phyloP scores from a whole-genome alignment of 225 moss, liverwort and hornwort genomes.

The Takakia lepidozioides region DNA sequence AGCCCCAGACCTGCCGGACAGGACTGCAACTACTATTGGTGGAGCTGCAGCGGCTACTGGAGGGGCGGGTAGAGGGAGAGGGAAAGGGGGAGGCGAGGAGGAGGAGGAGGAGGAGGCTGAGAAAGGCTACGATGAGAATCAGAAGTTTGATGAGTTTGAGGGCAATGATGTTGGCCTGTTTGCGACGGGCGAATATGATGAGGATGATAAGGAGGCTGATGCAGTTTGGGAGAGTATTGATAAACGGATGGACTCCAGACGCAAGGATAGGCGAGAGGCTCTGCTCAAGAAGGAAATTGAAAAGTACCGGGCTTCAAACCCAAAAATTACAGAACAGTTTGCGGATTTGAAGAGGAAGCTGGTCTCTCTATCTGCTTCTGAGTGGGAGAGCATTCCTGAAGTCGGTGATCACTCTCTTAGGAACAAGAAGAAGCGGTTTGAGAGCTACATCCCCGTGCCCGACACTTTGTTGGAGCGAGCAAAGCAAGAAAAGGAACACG shows the following conservation, averaged over 20 bases:
- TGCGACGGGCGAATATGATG: slow-evolving; percentile 88
- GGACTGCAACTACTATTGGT: slow-evolving; percentile 85
- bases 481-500: slow-evolving; percentile 87
- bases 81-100: slow-evolving; percentile 51
- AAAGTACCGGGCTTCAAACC: slow-evolving; percentile 86
- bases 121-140: slow-evolving; percentile 96
- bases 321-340: slow-evolving; percentile 89
- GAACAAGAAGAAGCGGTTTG: slow-evolving; percentile 91
- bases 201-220: slow-evolving; percentile 94
- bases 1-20: slow-evolving; percentile 81
- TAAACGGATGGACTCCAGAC: slow-evolving; percentile 86
- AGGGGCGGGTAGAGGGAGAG: slow-evolving; percentile 66
- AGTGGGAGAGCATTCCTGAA: slow-evolving; percentile 95
- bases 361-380: slow-evolving; percentile 51
- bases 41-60: slow-evolving; percentile 73
- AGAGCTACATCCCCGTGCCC: slow-evolving; percentile 86
- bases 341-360: slow-evolving; percentile 87
- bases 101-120: slow-evolving; percentile 97
- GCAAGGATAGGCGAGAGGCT: slow-evolving; percentile 80
- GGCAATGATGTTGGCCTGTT: slow-evolving; percentile 90
- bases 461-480: slow-evolving; percentile 89
- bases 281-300: slow-evolving; percentile 88
- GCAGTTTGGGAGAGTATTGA: slow-evolving; percentile 90
- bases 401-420: slow-evolving; percentile 75
- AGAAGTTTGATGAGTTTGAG: slow-evolving; percentile 96